Evolutionary conservation across 805 yeast genomes (phyloP), one percentile per base, ranked within the genome.

Genomic region (Candida tallmaniae): DNA sequence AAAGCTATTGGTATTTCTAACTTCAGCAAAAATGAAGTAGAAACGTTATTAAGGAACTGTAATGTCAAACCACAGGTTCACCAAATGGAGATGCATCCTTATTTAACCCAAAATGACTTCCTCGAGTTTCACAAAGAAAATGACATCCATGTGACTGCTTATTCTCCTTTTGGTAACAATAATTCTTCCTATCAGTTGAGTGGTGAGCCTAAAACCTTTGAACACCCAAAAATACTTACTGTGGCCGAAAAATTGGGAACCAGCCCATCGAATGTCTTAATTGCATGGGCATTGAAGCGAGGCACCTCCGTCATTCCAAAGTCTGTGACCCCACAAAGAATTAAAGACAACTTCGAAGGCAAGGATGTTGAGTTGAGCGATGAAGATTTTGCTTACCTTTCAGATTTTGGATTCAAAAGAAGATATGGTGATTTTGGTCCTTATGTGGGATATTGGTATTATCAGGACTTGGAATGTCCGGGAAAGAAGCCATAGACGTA

Each of bases 41-140:
- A 76, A 43, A 50, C 80, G 32, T 61, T 78, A 41, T 20, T 20
- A 10, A n/a, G n/a, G n/a, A n/a, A n/a, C n/a, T n/a, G n/a, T n/a
- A n/a, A n/a, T n/a, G 56, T 47, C 13, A 50, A 51, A 5, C 86
- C 86, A 4, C 69, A 62, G 38, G 78, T 81, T 21, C 73, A 81
- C 50, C 89, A 83, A 56, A 77, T 82, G 40, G 89, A 82, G 51
- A 93, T 83, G 56, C 96, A 86, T 60, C 96, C 96, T 40, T 84
- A 85, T 67, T 69, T 86, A 53, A 82, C 82, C 35, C 95, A 84
- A 62, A 73, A 72, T 36, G 68, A 69, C 44, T 64, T 84, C 45
- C 49, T 82, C 44, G 72, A 78, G 43, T 83, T 64, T 49, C 79
- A 72, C 42, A 72, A 80, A 51, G 48, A 60, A 26, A 61, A 71